Evolutionary conservation across 495 filamentous ascomycete species (phyloP).

Genomic region (Neurospora hispaniola): DNA sequence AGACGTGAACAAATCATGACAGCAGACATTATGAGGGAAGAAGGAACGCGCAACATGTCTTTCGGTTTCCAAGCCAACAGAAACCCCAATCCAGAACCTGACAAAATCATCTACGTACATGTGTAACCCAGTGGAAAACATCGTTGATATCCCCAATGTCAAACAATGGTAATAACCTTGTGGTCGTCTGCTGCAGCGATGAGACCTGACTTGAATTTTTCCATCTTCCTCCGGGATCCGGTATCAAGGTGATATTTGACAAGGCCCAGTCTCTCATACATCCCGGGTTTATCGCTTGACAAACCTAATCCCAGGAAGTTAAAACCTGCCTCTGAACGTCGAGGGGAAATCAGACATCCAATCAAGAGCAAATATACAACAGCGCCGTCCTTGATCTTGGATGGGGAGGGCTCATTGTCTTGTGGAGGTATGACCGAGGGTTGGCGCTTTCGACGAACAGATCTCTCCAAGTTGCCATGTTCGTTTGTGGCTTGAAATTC

Average conservation of each 20-base stretch:
- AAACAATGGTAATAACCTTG: neutral
- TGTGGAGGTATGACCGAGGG: neutral
- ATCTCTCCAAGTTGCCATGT: neutral
- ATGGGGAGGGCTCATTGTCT: neutral
- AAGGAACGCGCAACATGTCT: neutral
- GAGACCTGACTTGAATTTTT: neutral
- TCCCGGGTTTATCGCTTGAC: neutral
- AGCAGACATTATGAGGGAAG: neutral
- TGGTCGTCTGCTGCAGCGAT: neutral
- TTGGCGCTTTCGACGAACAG: neutral
- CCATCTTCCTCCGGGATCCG: too few species aligned
- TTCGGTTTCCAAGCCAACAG: neutral
- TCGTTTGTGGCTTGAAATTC: neutral
- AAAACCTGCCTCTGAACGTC: too few species aligned
- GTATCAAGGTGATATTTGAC: too few species aligned
- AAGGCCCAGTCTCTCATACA: neutral
- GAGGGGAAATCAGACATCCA: too few species aligned
- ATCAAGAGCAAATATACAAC: neutral
- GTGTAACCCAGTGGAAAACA: neutral
- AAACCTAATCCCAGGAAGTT: neutral
- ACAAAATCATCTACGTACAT: neutral
- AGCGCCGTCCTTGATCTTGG: neutral
- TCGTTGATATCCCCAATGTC: neutral
- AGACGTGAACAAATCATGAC: neutral
- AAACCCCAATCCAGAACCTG: neutral